Base-by-base conservation (phyloP, 352 stramenopile genomes). In the Globisporangium cylindrosporum region DNA sequence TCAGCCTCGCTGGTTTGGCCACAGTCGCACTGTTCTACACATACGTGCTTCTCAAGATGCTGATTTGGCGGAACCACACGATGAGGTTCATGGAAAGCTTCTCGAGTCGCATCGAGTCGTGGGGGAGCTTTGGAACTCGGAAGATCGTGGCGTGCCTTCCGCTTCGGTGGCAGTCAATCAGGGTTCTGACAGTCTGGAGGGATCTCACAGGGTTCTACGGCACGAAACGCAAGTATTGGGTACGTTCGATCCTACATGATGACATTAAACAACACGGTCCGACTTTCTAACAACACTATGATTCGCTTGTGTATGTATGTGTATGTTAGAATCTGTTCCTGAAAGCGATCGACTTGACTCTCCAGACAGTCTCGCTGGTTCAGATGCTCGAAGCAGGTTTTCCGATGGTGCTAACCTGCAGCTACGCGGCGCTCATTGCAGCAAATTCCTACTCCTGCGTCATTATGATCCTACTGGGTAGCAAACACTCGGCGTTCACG, bases 311-410 rank as follows among this genome's bases (percentile, higher is more conserved):
- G 8, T 41, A 41, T 41, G 34, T 41, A 53, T 59, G 4, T n/a
- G 24, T 3, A 2, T 18, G 58, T 12, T 63, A 83, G 72, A 83
- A 81, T 43, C 18, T 73, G 1, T 66, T 32, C 12, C 27, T 79
- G 0, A 81, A 83, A 54, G 14, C 67, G 4, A 55, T 70, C 18
- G 76, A 81, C 12, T 54, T 81, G 9, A 18, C 66, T 0, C 72
- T 83, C 59, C 51, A 78, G 8, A 56, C 65, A 0, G 9, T 81
- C 0, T 22, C 69, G 22, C 64, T 83, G 4, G 5, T 29, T 3
- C 61, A 79, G 22, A 59, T 77, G 49, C 51, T 83, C 24, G 62
- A 79, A 10, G 25, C 53, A 18, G 76, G 76, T 0, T 69, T 60
- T 3, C 66, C 72, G 15, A 14, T 2, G 2, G 4, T 27, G 10